These are phyloP conservation scores for Sporothrix protearum DNA, from an alignment of 2,329 filamentous ascomycete genomes.

Conservation along the genomic window DNA sequence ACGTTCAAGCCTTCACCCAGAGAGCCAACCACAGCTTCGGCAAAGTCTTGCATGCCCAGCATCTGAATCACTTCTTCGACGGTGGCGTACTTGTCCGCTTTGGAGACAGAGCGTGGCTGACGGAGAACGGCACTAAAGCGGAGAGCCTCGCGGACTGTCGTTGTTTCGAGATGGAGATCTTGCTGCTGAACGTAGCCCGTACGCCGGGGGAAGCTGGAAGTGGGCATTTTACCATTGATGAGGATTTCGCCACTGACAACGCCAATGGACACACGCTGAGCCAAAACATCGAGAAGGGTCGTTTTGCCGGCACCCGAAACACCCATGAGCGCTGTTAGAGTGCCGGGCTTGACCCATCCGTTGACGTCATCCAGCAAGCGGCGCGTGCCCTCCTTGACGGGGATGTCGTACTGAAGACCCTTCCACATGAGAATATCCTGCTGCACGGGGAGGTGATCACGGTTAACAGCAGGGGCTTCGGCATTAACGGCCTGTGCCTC, in stretches of 20 bases:
- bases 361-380: conserved; percentile 81
- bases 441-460: not conserved
- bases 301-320: conserved; percentile 91
- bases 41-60: conserved; percentile 84
- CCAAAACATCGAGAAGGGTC: conserved; percentile 80
- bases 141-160: conserved; percentile 83
- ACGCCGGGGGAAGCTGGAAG: conserved; percentile 83
- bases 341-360: conserved; percentile 91
- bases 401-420: conserved; percentile 72
- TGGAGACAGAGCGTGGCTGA: conserved; percentile 69
- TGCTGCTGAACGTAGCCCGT: conserved; percentile 92
- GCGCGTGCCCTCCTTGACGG: conserved; percentile 69
- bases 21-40: conserved; percentile 78
- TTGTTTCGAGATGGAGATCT: conserved; percentile 79
- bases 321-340: conserved; percentile 85
- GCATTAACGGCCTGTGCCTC: not conserved
- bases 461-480: not conserved
- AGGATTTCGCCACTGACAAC: conserved; percentile 84
- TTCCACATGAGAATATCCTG: conserved; percentile 72
- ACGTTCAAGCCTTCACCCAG: conserved; percentile 64
- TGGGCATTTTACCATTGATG: conserved; percentile 61
- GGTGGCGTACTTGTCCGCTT: conserved; percentile 76
- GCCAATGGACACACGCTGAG: conserved; percentile 82
- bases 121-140: conserved; percentile 81
- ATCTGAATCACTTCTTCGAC: conserved; percentile 89